Evolutionary conservation across 345 rosid genomes (phyloP).

Genomic region (Populus nigra): DNA sequence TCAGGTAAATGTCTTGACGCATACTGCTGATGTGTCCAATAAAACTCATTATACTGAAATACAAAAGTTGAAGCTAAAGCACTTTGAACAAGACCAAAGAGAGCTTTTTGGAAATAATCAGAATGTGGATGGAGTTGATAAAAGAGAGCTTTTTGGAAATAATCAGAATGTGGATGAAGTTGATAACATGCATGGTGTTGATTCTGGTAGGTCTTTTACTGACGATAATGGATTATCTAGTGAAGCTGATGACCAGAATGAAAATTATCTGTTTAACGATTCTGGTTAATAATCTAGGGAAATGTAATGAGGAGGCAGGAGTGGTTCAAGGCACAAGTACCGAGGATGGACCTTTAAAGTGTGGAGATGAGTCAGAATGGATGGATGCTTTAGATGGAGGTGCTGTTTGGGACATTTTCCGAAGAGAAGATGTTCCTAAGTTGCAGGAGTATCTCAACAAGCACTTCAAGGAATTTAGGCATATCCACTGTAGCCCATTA

Average conservation of each 20-base stretch:
- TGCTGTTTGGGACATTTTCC: constrained; percentile 84
- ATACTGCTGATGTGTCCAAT: constrained; percentile 45
- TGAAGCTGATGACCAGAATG: not conserved
- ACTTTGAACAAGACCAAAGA: constrained; percentile 50
- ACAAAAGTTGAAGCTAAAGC: constrained; percentile 39
- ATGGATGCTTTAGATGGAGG: constrained; percentile 44
- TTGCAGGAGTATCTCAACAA: constrained; percentile 54
- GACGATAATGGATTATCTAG: not conserved
- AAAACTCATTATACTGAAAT: constrained; percentile 12
- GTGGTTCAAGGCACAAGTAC: not conserved
- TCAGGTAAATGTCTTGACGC: constrained; percentile 71
- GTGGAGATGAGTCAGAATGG: constrained; percentile 5
- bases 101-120: constrained; percentile 41
- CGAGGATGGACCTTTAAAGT: constrained; percentile 4
- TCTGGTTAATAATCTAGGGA: not conserved
- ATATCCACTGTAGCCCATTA: constrained; percentile 50
- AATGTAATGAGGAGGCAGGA: constrained; percentile 8
- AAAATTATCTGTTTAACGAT: not conserved
- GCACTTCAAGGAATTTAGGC: constrained; percentile 74
- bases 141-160: constrained; percentile 40
- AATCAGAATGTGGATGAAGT: constrained; percentile 11
- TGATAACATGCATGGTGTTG: constrained; percentile 3
- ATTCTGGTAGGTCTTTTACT: not conserved
- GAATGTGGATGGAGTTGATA: constrained; percentile 12
- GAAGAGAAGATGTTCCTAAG: constrained; percentile 67